phyloP scores from a whole-genome alignment of 345 rosid genomes.

The Lepidium didymum region DNA sequence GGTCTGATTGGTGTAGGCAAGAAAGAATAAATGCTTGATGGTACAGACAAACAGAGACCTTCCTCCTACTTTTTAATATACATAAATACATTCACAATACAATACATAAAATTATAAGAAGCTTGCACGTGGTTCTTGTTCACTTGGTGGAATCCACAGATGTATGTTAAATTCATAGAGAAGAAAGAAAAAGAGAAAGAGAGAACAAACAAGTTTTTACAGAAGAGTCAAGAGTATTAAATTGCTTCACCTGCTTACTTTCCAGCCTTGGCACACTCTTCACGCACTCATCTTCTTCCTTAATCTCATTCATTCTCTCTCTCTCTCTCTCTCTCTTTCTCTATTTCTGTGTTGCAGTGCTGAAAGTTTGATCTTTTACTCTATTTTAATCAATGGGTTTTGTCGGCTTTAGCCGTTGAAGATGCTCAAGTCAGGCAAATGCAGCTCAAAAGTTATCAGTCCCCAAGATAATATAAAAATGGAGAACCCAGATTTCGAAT shows the following conservation, averaged over 20 bases:
- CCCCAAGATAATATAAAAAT: neutral
- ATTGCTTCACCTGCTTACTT: constrained; percentile 29
- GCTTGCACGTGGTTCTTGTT: constrained; percentile 25
- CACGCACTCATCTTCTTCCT: constrained; percentile 11
- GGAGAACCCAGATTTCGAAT: neutral
- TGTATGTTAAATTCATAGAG: neutral
- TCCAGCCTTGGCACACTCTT: constrained; percentile 26
- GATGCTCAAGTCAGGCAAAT: neutral
- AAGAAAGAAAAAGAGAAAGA: neutral
- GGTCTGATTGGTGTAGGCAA: constrained; percentile 1
- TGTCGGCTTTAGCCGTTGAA: constrained; percentile 1
- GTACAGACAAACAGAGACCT: constrained; percentile 15
- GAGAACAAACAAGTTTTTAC: neutral
- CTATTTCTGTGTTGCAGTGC: neutral
- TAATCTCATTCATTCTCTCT: neutral
- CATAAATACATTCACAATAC: neutral
- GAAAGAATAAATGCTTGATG: constrained; percentile 24
- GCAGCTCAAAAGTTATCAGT: neutral
- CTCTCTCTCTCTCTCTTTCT: neutral
- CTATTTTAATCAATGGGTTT: neutral
- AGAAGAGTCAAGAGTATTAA: constrained; percentile 11
- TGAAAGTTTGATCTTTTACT: neutral
- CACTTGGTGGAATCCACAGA: constrained; percentile 28
- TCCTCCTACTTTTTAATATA: constrained; percentile 7
- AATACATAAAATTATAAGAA: neutral